phyloP scores from a whole-genome alignment of 441 rosid genomes.

The Hypseocharis bilobata region DNA sequence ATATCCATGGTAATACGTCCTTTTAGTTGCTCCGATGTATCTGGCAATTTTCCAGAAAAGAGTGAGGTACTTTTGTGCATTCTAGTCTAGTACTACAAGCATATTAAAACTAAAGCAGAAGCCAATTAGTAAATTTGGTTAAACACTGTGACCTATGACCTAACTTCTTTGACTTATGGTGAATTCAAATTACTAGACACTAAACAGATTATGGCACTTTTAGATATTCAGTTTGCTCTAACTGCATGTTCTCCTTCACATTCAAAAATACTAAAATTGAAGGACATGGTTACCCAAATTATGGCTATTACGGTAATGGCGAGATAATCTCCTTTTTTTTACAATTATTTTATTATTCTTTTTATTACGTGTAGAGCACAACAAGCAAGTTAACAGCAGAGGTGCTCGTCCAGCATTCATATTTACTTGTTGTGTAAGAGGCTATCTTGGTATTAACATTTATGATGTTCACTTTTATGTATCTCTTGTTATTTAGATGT shows the following conservation, averaged over 20 bases:
- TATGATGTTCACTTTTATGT: neutral
- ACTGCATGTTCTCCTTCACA: neutral
- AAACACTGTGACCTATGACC: too few species aligned
- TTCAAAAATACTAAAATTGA: neutral
- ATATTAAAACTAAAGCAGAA: too few species aligned
- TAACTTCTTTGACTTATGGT: too few species aligned
- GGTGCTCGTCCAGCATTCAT: neutral
- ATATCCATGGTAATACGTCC: neutral
- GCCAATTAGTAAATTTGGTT: neutral
- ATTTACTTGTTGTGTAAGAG: neutral
- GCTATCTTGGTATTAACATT: neutral
- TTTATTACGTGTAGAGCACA: neutral
- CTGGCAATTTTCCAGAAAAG: neutral
- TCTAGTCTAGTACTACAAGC: neutral
- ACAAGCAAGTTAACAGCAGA: neutral
- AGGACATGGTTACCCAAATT: neutral
- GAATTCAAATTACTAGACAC: neutral
- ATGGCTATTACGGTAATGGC: neutral
- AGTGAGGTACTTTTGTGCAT: neutral
- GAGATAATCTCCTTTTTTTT: too few species aligned
- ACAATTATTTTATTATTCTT: too few species aligned
- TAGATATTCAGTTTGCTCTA: neutral
- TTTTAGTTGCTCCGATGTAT: neutral
- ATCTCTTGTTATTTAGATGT: slow-evolving; percentile 47
- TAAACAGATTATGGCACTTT: neutral